These are phyloP conservation scores for Zea luxurians DNA, from an alignment of 176 grass and related monocot species.

Conservation along the genomic window DNA sequence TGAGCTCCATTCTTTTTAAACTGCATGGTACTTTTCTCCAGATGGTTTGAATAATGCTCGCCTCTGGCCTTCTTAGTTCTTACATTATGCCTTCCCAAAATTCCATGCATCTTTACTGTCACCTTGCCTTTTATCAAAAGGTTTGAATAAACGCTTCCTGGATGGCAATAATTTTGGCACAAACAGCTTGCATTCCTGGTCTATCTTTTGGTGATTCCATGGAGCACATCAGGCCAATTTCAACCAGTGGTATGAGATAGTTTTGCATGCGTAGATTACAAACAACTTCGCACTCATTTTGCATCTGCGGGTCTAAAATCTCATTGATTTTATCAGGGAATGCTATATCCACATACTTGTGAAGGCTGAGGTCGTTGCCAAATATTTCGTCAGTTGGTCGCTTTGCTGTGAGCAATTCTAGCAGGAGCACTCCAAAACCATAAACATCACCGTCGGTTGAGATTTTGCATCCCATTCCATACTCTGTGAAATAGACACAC, in stretches of 20 bases:
- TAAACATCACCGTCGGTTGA: slow-evolving; percentile 23
- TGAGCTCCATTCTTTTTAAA: not conserved
- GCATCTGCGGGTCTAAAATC: not conserved
- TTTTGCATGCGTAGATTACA: not conserved
- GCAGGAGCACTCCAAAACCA: slow-evolving; percentile 10
- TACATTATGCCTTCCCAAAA: not conserved
- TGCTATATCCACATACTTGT: not conserved
- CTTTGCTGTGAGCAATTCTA: slow-evolving; percentile 30
- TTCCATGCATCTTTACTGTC: not conserved
- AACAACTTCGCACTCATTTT: not conserved
- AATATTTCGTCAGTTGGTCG: slow-evolving; percentile 16
- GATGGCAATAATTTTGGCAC: slow-evolving; percentile 8
- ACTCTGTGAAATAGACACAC: not conserved
- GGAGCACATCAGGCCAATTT: slow-evolving; percentile 35
- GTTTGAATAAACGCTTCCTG: not conserved
- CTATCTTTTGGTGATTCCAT: slow-evolving; percentile 35
- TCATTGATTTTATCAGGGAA: not conserved
- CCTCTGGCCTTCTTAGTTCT: not conserved
- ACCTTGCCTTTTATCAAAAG: not conserved
- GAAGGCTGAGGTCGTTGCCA: not conserved
- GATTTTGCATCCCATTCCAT: slow-evolving; percentile 27
- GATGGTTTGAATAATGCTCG: not conserved
- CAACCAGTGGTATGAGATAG: not conserved
- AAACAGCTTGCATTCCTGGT: slow-evolving; percentile 27
- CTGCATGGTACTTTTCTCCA: not conserved